Conservation (phyloP, 352 stramenopile genomes). For the Phytophthora pluvialis region DNA sequence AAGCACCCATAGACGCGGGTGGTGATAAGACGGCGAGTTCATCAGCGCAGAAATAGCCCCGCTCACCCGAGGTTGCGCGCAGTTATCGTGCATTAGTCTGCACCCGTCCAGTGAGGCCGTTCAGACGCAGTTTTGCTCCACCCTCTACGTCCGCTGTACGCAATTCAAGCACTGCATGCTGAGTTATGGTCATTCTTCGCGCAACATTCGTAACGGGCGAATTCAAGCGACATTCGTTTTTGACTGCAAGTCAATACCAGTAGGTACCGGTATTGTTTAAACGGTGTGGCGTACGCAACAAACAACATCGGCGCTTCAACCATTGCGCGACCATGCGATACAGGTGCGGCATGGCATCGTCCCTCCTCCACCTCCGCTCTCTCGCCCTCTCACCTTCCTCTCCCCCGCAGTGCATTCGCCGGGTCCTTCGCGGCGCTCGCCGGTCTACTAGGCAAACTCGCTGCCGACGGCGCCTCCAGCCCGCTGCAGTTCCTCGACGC, state of each 20-base stretch:
- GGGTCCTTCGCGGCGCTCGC: constrained; percentile 62
- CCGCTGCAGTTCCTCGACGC: constrained; percentile 33
- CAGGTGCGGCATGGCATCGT: constrained; percentile 9
- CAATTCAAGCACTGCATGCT: too few species aligned
- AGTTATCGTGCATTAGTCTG: too few species aligned
- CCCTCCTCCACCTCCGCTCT: background rate
- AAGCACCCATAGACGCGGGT: constrained; percentile 1
- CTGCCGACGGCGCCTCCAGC: constrained; percentile 40
- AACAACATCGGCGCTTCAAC: background rate
- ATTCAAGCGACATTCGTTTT: too few species aligned
- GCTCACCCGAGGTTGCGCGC: background rate
- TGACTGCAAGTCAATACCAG: too few species aligned
- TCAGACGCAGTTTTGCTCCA: too few species aligned
- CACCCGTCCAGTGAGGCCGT: too few species aligned
- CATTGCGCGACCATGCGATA: constrained; percentile 18
- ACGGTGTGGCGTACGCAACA: background rate
- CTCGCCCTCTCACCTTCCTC: background rate
- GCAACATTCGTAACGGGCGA: background rate
- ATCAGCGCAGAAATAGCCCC: constrained; percentile 22
- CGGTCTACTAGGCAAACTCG: constrained; percentile 68
- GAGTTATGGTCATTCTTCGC: too few species aligned
- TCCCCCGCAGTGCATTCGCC: constrained; percentile 49
- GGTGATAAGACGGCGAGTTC: constrained; percentile 23
- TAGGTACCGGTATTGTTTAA: too few species aligned
- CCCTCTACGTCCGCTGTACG: too few species aligned